These are phyloP conservation scores for Pseudofabraea citricarpa DNA, from an alignment of 2,329 filamentous ascomycete genomes.

Conservation along the genomic window DNA sequence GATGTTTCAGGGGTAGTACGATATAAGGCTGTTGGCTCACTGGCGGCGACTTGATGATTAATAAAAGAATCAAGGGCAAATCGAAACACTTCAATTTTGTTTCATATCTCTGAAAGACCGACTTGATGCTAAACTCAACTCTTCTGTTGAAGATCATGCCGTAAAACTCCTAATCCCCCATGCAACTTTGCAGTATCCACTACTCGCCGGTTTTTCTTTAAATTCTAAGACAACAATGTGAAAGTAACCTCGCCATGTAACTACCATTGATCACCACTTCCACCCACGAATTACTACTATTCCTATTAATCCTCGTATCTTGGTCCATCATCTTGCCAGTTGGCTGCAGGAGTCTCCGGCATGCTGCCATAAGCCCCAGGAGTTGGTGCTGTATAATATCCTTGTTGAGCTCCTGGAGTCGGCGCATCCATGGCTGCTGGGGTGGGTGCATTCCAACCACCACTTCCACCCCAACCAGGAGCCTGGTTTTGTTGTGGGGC, in stretches of 20 bases:
- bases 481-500: constrained; percentile 64
- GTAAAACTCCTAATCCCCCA: background rate
- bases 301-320: constrained; percentile 30
- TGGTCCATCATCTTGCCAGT: constrained; percentile 35
- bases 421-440: constrained; percentile 45
- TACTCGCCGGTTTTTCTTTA: background rate
- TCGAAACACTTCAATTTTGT: no score
- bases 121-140: no score
- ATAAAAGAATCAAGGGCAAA: no score
- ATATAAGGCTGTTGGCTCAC: no score
- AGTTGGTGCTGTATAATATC: constrained; percentile 27
- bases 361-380: constrained; percentile 32
- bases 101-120: no score
- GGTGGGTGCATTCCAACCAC: constrained; percentile 38
- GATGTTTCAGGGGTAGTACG: no score
- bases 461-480: constrained; percentile 46
- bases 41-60: no score
- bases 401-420: constrained; percentile 37
- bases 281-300: no score
- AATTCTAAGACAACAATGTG: background rate
- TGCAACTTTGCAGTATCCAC: background rate
- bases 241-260: background rate
- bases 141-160: background rate
- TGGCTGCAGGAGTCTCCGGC: constrained; percentile 56
- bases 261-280: background rate